Evolutionary conservation across 306 rosid species (phyloP).

Genomic region (Crotalaria pallida): DNA sequence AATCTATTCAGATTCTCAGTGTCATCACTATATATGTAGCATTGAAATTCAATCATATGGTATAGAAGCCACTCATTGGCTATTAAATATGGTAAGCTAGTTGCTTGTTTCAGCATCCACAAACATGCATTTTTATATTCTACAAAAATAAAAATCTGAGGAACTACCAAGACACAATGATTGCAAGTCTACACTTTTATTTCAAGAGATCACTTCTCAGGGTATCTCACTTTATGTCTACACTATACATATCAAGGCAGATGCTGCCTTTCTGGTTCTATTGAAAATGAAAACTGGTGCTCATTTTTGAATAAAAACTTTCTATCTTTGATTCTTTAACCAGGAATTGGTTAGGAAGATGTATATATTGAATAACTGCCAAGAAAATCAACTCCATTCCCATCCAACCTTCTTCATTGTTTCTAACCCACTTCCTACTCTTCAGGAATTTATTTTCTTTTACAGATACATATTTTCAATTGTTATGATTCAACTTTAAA

Average conservation of each 20-base stretch:
- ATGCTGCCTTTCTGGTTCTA: too few relatives aligned
- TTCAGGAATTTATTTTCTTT: not conserved
- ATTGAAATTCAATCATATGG: not conserved
- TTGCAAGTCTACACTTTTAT: not conserved
- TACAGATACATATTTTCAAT: not conserved
- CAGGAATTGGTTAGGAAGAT: too few relatives aligned
- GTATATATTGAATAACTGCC: not conserved
- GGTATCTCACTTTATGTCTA: not conserved
- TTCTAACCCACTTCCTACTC: not conserved
- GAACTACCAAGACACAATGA: not conserved
- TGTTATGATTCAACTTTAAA: not conserved
- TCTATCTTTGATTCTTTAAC: too few relatives aligned
- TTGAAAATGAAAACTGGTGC: too few relatives aligned
- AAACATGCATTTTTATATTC: not conserved
- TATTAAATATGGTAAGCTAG: not conserved
- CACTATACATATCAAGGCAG: too few relatives aligned
- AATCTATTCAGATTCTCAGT: not conserved
- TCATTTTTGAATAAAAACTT: too few relatives aligned
- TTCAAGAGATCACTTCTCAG: not conserved
- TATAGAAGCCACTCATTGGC: not conserved
- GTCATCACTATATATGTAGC: not conserved
- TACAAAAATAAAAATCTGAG: not conserved
- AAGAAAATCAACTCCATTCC: not conserved
- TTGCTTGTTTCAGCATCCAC: not conserved
- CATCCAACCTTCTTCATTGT: not conserved